Conservation (phyloP, 306 rosid species). For the Prunus armeniaca region DNA sequence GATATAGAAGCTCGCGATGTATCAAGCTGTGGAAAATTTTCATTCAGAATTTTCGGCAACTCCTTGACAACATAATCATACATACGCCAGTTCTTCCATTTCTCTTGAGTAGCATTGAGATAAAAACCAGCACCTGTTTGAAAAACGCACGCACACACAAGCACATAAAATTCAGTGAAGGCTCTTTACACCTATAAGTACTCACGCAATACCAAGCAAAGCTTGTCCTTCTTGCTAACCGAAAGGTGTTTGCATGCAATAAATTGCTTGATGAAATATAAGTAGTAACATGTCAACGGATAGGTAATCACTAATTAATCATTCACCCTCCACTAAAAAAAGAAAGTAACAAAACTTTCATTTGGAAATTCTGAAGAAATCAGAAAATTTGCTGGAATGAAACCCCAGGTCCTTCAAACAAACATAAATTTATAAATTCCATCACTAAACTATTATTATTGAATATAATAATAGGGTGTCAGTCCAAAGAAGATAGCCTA, state of each 20-base stretch:
- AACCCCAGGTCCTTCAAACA: neutral
- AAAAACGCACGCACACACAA: neutral
- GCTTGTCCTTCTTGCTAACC: neutral
- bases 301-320: neutral
- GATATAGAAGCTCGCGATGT: constrained; percentile 72
- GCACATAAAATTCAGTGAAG: neutral
- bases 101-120: constrained; percentile 91
- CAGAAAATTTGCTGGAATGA: neutral
- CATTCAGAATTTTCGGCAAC: constrained; percentile 67
- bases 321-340: neutral
- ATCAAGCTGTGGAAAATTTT: constrained; percentile 78
- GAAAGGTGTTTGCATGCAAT: neutral
- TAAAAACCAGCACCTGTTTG: constrained; percentile 90
- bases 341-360: neutral
- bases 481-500: too few relatives aligned
- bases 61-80: constrained; percentile 93
- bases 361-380: neutral
- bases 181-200: neutral
- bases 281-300: neutral
- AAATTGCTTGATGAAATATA: neutral
- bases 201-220: neutral
- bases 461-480: too few relatives aligned
- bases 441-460: too few relatives aligned
- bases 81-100: constrained; percentile 99
- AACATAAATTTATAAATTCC: too few relatives aligned